A percentile compares a stretch with the other conserved stretches of the same genome.
phyloP scores from a whole-genome alignment of 345 rosid species.

The Jatropha curcas region DNA sequence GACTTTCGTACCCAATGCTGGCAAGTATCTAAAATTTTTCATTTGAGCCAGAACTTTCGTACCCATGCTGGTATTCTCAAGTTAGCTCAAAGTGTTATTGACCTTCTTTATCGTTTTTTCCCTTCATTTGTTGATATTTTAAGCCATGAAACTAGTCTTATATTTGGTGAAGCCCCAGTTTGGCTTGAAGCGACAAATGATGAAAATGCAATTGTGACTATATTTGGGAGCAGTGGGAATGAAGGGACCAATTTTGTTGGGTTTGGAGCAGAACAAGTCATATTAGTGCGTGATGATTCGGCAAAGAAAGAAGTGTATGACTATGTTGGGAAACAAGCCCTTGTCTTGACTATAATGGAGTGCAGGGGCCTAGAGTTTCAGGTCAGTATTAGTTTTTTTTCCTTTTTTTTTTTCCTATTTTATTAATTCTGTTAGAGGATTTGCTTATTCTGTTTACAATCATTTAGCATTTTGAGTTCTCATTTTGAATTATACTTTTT shows the following conservation, averaged over 20 bases:
- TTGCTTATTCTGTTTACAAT: background rate
- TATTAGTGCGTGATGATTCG: constrained; percentile 45
- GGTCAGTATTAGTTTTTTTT: constrained; percentile 31
- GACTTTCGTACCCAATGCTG: constrained; percentile 55
- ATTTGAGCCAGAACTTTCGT: constrained; percentile 54
- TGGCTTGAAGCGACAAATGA: constrained; percentile 37
- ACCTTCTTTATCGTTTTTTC: constrained; percentile 48
- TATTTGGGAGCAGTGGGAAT: constrained; percentile 39
- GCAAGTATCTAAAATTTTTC: constrained; percentile 39
- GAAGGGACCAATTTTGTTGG: constrained; percentile 28
- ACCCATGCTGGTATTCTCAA: constrained; percentile 52
- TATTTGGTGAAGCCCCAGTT: constrained; percentile 52
- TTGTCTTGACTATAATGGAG: constrained; percentile 45
- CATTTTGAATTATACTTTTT: background rate
- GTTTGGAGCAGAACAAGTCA: constrained; percentile 56
- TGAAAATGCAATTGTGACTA: constrained; percentile 39
- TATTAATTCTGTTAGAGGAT: background rate
- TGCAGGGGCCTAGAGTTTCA: constrained; percentile 60
- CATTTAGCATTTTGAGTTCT: background rate
- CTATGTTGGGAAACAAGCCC: constrained; percentile 50
- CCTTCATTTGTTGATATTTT: constrained; percentile 39
- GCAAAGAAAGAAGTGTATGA: constrained; percentile 30
- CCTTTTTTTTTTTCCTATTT: background rate
- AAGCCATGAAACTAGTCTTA: constrained; percentile 38
- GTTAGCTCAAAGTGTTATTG: constrained; percentile 53